These are phyloP conservation scores for Chrysoporthe cubensis DNA, from an alignment of 2,329 filamentous ascomycete species.

Conservation along the genomic window DNA sequence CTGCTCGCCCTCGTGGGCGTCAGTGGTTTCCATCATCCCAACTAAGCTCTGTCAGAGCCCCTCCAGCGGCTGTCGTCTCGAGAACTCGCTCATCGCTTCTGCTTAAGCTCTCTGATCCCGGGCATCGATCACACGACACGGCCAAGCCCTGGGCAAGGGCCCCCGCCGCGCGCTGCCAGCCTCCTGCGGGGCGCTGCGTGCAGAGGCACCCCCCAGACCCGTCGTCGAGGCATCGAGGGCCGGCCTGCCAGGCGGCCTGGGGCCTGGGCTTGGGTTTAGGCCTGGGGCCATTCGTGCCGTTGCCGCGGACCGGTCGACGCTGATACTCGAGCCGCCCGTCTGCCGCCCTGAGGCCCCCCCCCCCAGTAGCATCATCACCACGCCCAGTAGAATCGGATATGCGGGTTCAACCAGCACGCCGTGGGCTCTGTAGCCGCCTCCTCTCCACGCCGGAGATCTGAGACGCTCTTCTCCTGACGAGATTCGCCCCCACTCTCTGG, in stretches of 20 bases:
- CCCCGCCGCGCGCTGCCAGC: background rate
- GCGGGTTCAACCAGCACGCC: background rate
- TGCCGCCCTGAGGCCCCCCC: too few relatives aligned
- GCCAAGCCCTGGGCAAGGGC: background rate
- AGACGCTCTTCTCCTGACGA: constrained; percentile 3
- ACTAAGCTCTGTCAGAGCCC: background rate
- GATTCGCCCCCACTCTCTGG: background rate
- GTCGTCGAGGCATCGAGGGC: too few relatives aligned
- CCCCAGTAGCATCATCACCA: too few relatives aligned
- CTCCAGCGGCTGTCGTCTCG: background rate
- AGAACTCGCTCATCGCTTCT: constrained; percentile 5
- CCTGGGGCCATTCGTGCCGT: too few relatives aligned
- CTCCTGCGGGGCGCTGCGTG: background rate
- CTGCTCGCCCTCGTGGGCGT: constrained; percentile 4
- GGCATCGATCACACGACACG: background rate
- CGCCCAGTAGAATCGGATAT: background rate
- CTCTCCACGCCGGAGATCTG: constrained; percentile 9
- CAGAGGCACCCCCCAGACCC: too few relatives aligned
- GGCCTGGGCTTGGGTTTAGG: too few relatives aligned
- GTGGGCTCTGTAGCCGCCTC: background rate
- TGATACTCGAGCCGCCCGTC: too few relatives aligned
- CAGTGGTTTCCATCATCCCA: constrained; percentile 10
- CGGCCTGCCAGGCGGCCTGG: too few relatives aligned
- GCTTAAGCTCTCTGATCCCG: background rate
- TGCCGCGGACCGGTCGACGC: too few relatives aligned